A percentile compares a stretch with the other conserved stretches of the same genome.
These are phyloP conservation scores for Fragilaria crotonensis DNA, from an alignment of 108 stramenopile species.

Conservation along the genomic window DNA sequence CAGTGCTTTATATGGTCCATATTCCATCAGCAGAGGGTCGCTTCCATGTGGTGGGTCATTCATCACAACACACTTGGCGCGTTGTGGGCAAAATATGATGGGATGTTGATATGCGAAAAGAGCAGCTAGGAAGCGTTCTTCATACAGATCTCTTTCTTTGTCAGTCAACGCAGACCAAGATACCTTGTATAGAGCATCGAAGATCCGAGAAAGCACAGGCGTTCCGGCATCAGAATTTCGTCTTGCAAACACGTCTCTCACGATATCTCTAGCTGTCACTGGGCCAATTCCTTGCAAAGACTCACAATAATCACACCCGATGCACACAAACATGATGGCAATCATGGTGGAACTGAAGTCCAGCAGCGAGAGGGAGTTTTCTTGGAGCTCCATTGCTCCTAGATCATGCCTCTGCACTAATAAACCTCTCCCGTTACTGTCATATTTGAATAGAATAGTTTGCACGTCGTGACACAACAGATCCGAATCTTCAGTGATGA, in stretches of 20 bases:
- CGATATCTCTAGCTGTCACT: constrained; percentile 67
- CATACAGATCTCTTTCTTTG: constrained; percentile 58
- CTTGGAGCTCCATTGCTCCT: constrained; percentile 31
- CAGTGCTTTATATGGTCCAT: constrained; percentile 52
- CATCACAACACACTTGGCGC: constrained; percentile 18
- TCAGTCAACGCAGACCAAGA: constrained; percentile 4
- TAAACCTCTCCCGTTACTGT: constrained; percentile 30
- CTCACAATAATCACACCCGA: constrained; percentile 94
- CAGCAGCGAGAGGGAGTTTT: constrained; percentile 23
- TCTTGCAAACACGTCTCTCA: constrained; percentile 28
- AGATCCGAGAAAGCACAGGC: constrained; percentile 5
- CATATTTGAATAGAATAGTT: constrained; percentile 80
- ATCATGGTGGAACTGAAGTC: constrained; percentile 86
- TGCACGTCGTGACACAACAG: constrained; percentile 74
- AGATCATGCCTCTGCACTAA: constrained; percentile 34
- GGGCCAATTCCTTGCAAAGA: constrained; percentile 84
- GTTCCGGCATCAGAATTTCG: not conserved
- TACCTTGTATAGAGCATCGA: constrained; percentile 13
- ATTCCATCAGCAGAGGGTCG: constrained; percentile 39
- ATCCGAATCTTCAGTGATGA: constrained; percentile 98
- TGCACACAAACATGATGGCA: constrained; percentile 81
- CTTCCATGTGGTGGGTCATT: not conserved
- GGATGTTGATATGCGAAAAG: constrained; percentile 89
- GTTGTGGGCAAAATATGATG: constrained; percentile 67
- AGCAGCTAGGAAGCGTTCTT: constrained; percentile 66